Conservation (phyloP, 108 stramenopile species). For the Conticribra weissflogii region DNA sequence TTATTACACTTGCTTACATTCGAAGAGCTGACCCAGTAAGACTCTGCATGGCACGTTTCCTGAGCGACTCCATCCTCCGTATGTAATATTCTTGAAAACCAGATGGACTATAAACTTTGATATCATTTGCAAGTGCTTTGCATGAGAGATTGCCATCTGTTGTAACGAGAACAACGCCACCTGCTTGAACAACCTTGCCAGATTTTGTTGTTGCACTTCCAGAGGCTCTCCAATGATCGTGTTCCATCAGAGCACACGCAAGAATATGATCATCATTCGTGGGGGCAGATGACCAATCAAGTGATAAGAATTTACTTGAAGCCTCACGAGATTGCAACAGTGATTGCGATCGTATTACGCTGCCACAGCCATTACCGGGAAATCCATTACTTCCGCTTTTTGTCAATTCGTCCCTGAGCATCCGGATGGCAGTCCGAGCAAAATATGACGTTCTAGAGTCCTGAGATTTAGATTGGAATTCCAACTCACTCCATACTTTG, state of each 20-base stretch:
- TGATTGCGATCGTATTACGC: conserved; percentile 9
- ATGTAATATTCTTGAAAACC: conserved; percentile 19
- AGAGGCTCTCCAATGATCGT: background rate
- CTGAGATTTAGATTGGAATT: conserved; percentile 21
- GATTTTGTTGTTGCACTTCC: background rate
- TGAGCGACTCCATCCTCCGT: conserved; percentile 13
- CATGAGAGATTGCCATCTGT: conserved; percentile 24
- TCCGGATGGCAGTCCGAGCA: conserved; percentile 15
- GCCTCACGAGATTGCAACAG: conserved; percentile 10
- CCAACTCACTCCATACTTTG: conserved; percentile 22
- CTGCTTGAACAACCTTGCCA: background rate
- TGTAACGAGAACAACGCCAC: conserved; percentile 26
- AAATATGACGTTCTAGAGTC: background rate
- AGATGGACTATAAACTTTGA: conserved; percentile 17
- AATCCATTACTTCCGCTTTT: too few species aligned
- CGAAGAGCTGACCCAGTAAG: background rate
- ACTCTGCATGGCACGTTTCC: conserved; percentile 4
- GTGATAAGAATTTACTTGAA: background rate
- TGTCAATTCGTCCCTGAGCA: conserved; percentile 20
- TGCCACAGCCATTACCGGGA: background rate
- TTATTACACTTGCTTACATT: too few species aligned
- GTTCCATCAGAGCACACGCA: conserved; percentile 18
- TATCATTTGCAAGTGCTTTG: conserved; percentile 29
- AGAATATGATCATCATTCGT: conserved; percentile 27
- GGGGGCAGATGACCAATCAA: background rate